Conservation (phyloP, 164 flowering plant genomes). For the Vitis rotundifolia region DNA sequence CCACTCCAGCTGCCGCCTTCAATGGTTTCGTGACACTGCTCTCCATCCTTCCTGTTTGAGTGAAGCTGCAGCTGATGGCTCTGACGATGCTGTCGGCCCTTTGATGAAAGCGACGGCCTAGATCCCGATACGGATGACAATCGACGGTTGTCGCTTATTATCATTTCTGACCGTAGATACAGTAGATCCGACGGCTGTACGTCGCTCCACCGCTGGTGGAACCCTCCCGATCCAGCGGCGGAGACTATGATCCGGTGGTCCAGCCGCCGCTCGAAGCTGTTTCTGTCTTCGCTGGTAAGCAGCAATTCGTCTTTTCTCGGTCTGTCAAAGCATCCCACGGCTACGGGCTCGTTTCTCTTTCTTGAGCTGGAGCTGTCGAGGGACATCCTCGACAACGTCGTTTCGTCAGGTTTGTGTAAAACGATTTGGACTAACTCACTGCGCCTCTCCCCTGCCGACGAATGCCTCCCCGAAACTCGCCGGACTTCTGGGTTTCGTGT, state of each 20-base stretch:
- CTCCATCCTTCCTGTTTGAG: not conserved
- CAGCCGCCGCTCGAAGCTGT: conserved; percentile 33
- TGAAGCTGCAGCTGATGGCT: conserved; percentile 4
- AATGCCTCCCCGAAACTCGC: conserved; percentile 64
- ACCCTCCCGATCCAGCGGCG: conserved; percentile 11
- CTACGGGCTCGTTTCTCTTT: conserved; percentile 14
- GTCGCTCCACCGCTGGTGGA: conserved; percentile 75
- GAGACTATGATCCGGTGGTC: conserved; percentile 73
- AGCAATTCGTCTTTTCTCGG: conserved; percentile 64
- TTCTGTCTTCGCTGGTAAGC: conserved; percentile 22
- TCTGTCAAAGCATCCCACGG: conserved; percentile 49
- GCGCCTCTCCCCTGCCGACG: conserved; percentile 69
- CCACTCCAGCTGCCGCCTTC: conserved; percentile 26
- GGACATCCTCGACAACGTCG: conserved; percentile 35
- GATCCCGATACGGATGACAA: conserved; percentile 16
- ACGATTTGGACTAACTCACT: conserved; percentile 21
- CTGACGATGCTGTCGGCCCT: conserved; percentile 4
- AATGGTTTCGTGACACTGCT: not conserved
- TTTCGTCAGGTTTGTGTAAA: conserved; percentile 11
- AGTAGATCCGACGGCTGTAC: conserved; percentile 68
- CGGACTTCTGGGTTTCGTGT: conserved; percentile 5
- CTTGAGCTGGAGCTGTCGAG: conserved; percentile 32
- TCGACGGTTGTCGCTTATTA: conserved; percentile 46
- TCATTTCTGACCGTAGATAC: conserved; percentile 70
- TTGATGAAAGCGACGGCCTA: conserved; percentile 8